Evolutionary conservation across 805 yeast species (phyloP).

Genomic region (Danielia oregonensis): DNA sequence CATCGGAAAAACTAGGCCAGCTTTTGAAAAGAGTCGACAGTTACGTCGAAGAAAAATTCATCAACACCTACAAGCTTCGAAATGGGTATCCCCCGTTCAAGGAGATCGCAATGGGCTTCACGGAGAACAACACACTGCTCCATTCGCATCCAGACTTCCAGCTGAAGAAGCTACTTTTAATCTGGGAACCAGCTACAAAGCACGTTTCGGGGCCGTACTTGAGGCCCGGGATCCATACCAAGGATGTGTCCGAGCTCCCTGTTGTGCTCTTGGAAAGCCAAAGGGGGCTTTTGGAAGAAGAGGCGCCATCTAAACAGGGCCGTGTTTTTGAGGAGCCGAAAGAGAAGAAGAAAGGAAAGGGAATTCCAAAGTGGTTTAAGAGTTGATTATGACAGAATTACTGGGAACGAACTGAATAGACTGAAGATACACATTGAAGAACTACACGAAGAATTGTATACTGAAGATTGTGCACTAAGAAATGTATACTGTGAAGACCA

Average conservation of each 20-base stretch:
- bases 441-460: no score
- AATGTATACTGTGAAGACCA: no score
- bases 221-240: slow-evolving; percentile 17
- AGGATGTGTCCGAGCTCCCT: slow-evolving; percentile 29
- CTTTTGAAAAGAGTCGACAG: slow-evolving; percentile 34
- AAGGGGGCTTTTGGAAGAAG: slow-evolving; percentile 32
- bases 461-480: no score
- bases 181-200: slow-evolving; percentile 29
- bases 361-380: slow-evolving; percentile 17
- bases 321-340: not conserved
- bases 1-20: slow-evolving; percentile 30
- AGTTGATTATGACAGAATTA: slow-evolving; percentile 1
- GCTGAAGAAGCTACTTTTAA: slow-evolving; percentile 27
- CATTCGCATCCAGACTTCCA: slow-evolving; percentile 28
- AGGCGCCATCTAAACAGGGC: slow-evolving; percentile 4
- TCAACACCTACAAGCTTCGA: slow-evolving; percentile 29
- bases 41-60: slow-evolving; percentile 23
- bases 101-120: slow-evolving; percentile 24
- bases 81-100: slow-evolving; percentile 39
- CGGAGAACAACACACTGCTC: slow-evolving; percentile 22
- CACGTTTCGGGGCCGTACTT: slow-evolving; percentile 24
- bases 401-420: not conserved
- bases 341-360: slow-evolving; percentile 5
- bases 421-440: no score
- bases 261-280: slow-evolving; percentile 31